These are phyloP conservation scores for Phytophthora hibernalis DNA, from an alignment of 352 stramenopile species.

Conservation along the genomic window DNA sequence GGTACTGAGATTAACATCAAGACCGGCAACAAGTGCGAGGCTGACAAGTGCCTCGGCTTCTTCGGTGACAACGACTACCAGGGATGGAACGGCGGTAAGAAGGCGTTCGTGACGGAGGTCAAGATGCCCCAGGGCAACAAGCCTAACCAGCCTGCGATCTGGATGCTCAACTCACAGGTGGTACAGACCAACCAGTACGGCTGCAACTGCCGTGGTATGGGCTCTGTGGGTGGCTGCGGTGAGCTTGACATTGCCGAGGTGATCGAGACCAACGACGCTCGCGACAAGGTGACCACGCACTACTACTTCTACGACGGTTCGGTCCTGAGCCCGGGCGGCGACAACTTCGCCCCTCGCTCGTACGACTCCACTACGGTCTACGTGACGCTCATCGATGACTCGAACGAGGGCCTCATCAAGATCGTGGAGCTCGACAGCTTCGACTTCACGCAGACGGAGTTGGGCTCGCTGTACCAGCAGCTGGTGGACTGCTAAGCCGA, in stretches of 20 bases:
- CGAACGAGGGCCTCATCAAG: conserved; percentile 57
- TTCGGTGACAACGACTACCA: conserved; percentile 53
- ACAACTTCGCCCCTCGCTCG: conserved; percentile 60
- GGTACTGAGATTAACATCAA: conserved; percentile 79
- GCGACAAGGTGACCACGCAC: conserved; percentile 59
- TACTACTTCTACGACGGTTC: conserved; percentile 73
- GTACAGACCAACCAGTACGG: conserved; percentile 64
- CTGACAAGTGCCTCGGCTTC: conserved; percentile 45
- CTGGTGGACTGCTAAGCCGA: conserved; percentile 36
- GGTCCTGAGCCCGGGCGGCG: conserved; percentile 36
- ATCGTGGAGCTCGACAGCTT: conserved; percentile 64
- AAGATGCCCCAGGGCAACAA: conserved; percentile 48
- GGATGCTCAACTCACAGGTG: conserved; percentile 69
- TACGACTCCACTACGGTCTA: conserved; percentile 51
- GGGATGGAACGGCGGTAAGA: conserved; percentile 66
- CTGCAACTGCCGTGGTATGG: conserved; percentile 75
- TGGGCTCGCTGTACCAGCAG: conserved; percentile 44
- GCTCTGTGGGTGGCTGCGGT: conserved; percentile 55
- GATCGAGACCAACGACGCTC: conserved; percentile 51
- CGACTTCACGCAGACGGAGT: conserved; percentile 50
- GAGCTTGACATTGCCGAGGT: conserved; percentile 78
- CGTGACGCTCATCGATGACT: conserved; percentile 68
- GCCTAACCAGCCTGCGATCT: conserved; percentile 57
- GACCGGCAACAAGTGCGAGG: conserved; percentile 48
- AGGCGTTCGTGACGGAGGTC: conserved; percentile 75